Evolutionary conservation across 129 eudicot species (phyloP).

Genomic region (Daucus carota): DH1_v3.0 NC_030386.2:16140501-16141000

Average conservation of each 20-base stretch:
- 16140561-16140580: background rate
- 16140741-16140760: too few relatives aligned
- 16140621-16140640: background rate
- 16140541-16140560: background rate
- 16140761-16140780: too few relatives aligned
- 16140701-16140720: too few relatives aligned
- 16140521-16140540: background rate
- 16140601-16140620: background rate
- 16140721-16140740: too few relatives aligned
- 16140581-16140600: background rate
- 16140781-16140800: too few relatives aligned
- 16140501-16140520: background rate
- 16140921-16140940: background rate
- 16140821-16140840: too few relatives aligned
- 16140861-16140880: too few relatives aligned
- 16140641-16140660: background rate
- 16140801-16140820: too few relatives aligned
- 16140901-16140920: too few relatives aligned
- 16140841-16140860: too few relatives aligned
- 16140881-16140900: too few relatives aligned
- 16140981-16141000: background rate
- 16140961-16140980: background rate
- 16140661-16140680: conserved; percentile 1
- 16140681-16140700: too few relatives aligned
- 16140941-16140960: background rate